Base-by-base conservation (phyloP, 176 grass and related monocot species). In the Eragrostis curvula region DNA sequence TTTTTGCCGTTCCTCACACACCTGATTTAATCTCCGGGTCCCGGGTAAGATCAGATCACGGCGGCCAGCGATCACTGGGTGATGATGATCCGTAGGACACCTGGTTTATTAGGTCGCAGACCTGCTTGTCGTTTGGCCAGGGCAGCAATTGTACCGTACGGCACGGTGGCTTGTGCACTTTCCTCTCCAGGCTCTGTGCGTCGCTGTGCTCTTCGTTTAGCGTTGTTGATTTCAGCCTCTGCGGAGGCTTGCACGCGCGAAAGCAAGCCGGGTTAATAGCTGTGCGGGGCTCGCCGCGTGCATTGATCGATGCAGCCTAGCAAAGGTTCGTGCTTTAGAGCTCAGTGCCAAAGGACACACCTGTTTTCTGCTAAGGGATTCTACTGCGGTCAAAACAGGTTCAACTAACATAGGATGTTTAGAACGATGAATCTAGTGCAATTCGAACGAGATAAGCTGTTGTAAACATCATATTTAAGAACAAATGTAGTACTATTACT, bases 281-380 rank as follows among this genome's bases (percentile, higher is more conserved):
- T 30, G 76, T 18, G 9, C 16, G n/a, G 67, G 58, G 76, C 16
- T 17, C 44, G 25, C 14, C 14, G 58, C n/a, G 24, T 70, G 63
- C 10, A 65, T 65, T 40, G 51, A 81, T 81, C 82, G 77, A 85
- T 81, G 70, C 27, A 62, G 87, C 43, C 23, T 29, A 18, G 63
- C 87, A 81, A 41, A 3, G 46, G 24, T 0, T 81, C 53, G 82
- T 85, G 77, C 30, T 81, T 16, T 63, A 5, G 46, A 52, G 3
- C 56, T 70, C 64, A 8, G 64, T 81, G 53, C 25, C 17, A 75
- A 75, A 64, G 63, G 46, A 12, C 15, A 12, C 15, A 3, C 44
- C 71, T 45, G 12, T 12, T 51, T 36, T 60, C 24, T 8, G 18
- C 20, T 27, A 17, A 5, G 27, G 41, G 9, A 15, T 16, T 41